Evolutionary conservation across 495 filamentous ascomycete species (phyloP).

Genomic region (Penicillium cataractarum): DNA sequence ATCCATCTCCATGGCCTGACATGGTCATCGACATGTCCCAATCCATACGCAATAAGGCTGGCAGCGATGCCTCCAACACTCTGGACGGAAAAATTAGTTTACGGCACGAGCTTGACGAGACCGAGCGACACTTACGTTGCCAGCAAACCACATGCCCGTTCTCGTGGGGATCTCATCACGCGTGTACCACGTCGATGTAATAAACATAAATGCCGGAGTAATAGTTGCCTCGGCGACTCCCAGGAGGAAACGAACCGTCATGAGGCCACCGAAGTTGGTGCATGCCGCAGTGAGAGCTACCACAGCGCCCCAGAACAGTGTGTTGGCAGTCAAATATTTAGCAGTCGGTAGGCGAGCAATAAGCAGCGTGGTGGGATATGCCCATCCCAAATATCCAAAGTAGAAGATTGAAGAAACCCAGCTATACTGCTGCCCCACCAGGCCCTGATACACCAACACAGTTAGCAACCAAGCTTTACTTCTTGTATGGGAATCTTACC

Average conservation of each 20-base stretch:
- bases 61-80: constrained; percentile 59
- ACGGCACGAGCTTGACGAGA: too few species aligned
- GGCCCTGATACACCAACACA: constrained; percentile 32
- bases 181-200: constrained; percentile 55
- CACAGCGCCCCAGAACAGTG: constrained; percentile 60
- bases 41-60: constrained; percentile 60
- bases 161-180: constrained; percentile 60
- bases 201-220: constrained; percentile 44
- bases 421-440: constrained; percentile 59
- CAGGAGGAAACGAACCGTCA: constrained; percentile 51
- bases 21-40: constrained; percentile 54
- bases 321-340: constrained; percentile 58
- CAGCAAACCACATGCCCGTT: constrained; percentile 65
- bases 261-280: constrained; percentile 38
- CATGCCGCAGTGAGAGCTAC: constrained; percentile 51
- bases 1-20: constrained; percentile 58
- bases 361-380: constrained; percentile 51
- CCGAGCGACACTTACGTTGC: constrained; percentile 38
- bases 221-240: constrained; percentile 57
- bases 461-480: constrained; percentile 5
- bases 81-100: constrained; percentile 12
- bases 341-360: constrained; percentile 58
- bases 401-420: constrained; percentile 66
- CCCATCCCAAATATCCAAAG: constrained; percentile 52
- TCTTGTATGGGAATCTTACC: constrained; percentile 17